Conservation (phyloP, 106 monocot species). For the Cymbidium sinense region DNA sequence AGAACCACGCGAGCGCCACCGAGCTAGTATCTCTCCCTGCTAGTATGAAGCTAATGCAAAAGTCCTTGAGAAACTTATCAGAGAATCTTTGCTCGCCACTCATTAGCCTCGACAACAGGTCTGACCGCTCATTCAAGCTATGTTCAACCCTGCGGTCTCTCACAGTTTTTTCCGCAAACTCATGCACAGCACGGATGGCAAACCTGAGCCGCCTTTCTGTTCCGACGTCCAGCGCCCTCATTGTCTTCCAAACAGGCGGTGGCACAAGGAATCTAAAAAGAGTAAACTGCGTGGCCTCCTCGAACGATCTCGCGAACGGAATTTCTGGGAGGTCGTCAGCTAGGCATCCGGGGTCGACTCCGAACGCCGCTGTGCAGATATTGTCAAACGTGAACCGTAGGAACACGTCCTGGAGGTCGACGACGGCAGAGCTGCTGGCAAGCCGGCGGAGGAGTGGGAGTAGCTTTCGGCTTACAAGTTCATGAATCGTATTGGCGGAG, state of each 20-base stretch:
- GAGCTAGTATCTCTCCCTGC: constrained; percentile 97
- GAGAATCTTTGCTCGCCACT: constrained; percentile 27
- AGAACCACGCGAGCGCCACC: constrained; percentile 88
- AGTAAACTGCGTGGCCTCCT: constrained; percentile 67
- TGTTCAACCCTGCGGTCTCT: constrained; percentile 35
- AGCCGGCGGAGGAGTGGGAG: constrained; percentile 30
- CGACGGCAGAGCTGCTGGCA: background rate
- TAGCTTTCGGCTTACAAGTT: constrained; percentile 52
- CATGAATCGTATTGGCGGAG: constrained; percentile 31
- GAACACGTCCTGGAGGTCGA: constrained; percentile 78
- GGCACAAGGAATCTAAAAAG: constrained; percentile 76
- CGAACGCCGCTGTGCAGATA: constrained; percentile 82
- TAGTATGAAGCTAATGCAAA: constrained; percentile 92
- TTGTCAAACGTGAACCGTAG: constrained; percentile 91
- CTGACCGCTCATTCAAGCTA: constrained; percentile 23
- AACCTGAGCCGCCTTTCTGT: constrained; percentile 46
- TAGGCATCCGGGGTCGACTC: constrained; percentile 72
- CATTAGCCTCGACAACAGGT: constrained; percentile 70
- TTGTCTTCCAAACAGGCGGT: constrained; percentile 77
- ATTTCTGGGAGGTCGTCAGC: constrained; percentile 44
- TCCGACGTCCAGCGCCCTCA: constrained; percentile 42
- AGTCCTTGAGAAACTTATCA: constrained; percentile 72
- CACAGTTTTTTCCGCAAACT: constrained; percentile 68
- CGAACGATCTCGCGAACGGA: constrained; percentile 74
- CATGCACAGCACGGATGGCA: constrained; percentile 45